Base-by-base conservation (phyloP, 192 early-diverging fungal genomes). In the Piromyces finnis region DNA sequence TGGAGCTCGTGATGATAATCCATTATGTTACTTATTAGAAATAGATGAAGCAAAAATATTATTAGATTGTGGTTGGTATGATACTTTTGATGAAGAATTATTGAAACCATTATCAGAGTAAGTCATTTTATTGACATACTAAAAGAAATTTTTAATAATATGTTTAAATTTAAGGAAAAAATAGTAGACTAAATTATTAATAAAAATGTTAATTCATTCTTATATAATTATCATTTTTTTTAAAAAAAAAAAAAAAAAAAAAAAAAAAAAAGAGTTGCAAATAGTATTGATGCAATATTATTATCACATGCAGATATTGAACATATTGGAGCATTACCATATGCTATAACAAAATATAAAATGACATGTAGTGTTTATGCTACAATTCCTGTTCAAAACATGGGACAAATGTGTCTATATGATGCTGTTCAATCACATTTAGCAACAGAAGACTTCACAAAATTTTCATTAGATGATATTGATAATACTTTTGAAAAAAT, bases 11-110 rank as follows among this genome's bases (percentile, higher is more conserved):
- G 92, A 89, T 79, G 93, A 94, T 41, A 37, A 36, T 79, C 90
- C 94, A 0, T 88, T 96, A 41, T 96, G 95, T 83, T 98, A 97
- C 83, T 82, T 99, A 81, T 87, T 99, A 78, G 94, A 97, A 84
- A 91, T 98, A 30, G 95, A 95, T 68, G 89, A 93, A 83, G 94
- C 93, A n/a, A 93, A 93, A 79, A 91, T 99, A 77, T 83, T 99
- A 39, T 87, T 99, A 27, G 97, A 99, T 85, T 99, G 97, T 87
- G 97, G 96, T 27, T 95, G 93, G 92, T 90, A 90, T 78, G 93
- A 93, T 83, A 84, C 83, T 39, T 94, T 96, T 81, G 87, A 96
- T 78, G 86, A 88, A 27, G 91, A 94, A 28, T 89, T 89, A 30
- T 85, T 96, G 28, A 83, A 81, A 41, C 84, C 85, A 51, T 88